A percentile compares a stretch with the other conserved stretches of the same genome.
Evolutionary conservation across 805 yeast genomes (phyloP).

Genomic region (Suhomyces sp.): DNA sequence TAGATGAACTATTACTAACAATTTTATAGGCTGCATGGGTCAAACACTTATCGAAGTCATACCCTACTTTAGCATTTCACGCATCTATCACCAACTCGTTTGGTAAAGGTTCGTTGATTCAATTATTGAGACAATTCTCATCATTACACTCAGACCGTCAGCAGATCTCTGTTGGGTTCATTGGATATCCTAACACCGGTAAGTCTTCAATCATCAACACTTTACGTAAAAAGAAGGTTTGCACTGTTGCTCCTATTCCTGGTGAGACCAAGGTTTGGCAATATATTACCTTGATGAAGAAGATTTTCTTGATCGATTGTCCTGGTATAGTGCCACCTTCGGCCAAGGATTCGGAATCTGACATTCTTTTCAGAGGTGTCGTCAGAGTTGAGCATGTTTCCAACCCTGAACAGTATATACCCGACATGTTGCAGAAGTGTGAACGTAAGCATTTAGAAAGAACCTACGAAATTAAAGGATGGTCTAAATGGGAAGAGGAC

Average conservation of each 20-base stretch:
- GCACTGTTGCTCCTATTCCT: slow-evolving; percentile 96
- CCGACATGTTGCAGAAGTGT: slow-evolving; percentile 80
- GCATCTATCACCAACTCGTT: slow-evolving; percentile 96
- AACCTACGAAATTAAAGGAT: slow-evolving; percentile 91
- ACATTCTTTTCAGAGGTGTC: slow-evolving; percentile 92
- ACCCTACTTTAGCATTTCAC: slow-evolving; percentile 95
- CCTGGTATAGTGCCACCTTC: slow-evolving; percentile 99
- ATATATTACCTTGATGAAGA: slow-evolving; percentile 94
- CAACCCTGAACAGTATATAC: slow-evolving; percentile 91
- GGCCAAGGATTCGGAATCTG: slow-evolving; percentile 82
- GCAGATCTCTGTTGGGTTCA: slow-evolving; percentile 95
- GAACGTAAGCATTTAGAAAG: slow-evolving; percentile 88
- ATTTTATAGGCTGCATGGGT: slow-evolving; percentile 92
- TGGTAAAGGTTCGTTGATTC: slow-evolving; percentile 96
- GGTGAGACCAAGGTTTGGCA: slow-evolving; percentile 99
- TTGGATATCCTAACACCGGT: slow-evolving; percentile 98
- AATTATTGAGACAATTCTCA: slow-evolving; percentile 88
- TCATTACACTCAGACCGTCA: slow-evolving; percentile 87
- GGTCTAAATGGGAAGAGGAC: slow-evolving; percentile 54
- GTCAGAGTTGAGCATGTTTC: slow-evolving; percentile 98
- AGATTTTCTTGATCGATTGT: slow-evolving; percentile 93
- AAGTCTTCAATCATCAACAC: slow-evolving; percentile 95
- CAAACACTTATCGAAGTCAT: slow-evolving; percentile 83
- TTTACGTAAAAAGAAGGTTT: slow-evolving; percentile 89
- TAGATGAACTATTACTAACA: slow-evolving; percentile 23